Evolutionary conservation across 306 rosid species (phyloP).

Genomic region (Adenanthera pavonina): DNA sequence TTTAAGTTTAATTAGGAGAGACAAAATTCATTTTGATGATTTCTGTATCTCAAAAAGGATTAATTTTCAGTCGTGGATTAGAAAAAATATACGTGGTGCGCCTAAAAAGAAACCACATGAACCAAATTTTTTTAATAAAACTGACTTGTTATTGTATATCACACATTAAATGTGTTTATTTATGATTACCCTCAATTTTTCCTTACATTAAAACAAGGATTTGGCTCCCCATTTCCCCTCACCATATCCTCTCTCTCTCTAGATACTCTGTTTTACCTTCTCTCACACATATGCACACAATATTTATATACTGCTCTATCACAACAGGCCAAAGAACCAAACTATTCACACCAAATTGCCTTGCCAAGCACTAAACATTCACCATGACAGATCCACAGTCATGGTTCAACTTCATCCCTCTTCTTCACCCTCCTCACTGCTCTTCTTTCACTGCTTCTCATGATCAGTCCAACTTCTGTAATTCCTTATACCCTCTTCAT

Average conservation of each 20-base stretch:
- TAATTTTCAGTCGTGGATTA: no score
- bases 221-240: background rate
- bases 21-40: no score
- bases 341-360: conserved; percentile 19
- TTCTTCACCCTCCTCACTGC: conserved; percentile 37
- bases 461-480: background rate
- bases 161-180: background rate
- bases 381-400: conserved; percentile 58
- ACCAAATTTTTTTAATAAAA: no score
- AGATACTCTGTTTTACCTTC: background rate
- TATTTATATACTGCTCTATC: background rate
- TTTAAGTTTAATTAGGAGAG: no score
- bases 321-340: conserved; percentile 16
- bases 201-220: background rate
- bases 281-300: background rate
- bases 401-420: conserved; percentile 53
- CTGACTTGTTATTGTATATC: background rate
- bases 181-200: background rate
- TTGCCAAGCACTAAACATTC: background rate
- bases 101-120: no score
- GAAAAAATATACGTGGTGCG: no score
- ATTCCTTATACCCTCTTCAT: conserved; percentile 17
- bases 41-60: no score
- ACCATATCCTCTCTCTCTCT: conserved; percentile 1
- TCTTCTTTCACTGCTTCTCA: conserved; percentile 1